Evolutionary conservation across 768 basidiomycete species (phyloP).

Genomic region (Grammothele lineata): DNA sequence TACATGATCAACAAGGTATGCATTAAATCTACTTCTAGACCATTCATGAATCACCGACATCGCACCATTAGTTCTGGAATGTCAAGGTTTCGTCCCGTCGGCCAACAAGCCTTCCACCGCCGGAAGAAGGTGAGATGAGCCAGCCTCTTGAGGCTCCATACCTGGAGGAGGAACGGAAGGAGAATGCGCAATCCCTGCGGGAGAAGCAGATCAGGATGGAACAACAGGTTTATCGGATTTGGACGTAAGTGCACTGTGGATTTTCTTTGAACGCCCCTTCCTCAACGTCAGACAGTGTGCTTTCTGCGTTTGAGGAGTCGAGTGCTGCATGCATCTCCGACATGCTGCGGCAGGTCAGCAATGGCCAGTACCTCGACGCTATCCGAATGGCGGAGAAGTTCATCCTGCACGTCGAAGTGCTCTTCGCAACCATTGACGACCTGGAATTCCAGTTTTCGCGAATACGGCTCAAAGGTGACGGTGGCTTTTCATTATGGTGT

Average conservation of each 20-base stretch:
- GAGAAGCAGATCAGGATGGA: constrained; percentile 95
- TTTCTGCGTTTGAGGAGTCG: constrained; percentile 98
- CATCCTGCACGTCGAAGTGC: constrained; percentile 95
- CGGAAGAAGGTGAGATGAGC: constrained; percentile 42
- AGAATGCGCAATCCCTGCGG: constrained; percentile 75
- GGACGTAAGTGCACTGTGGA: constrained; percentile 70
- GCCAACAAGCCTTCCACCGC: constrained; percentile 50
- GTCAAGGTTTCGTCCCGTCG: constrained; percentile 84
- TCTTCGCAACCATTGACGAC: constrained; percentile 97
- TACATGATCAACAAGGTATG: constrained; percentile 99
- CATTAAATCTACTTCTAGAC: constrained; percentile 88
- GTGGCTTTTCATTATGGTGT: neutral
- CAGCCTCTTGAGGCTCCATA: constrained; percentile 45
- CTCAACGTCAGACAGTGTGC: constrained; percentile 47
- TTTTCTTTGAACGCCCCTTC: constrained; percentile 2
- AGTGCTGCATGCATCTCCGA: constrained; percentile 98
- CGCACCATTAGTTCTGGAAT: constrained; percentile 84
- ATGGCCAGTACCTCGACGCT: constrained; percentile 92
- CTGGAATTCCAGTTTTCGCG: constrained; percentile 83
- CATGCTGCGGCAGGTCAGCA: constrained; percentile 97
- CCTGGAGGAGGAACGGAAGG: constrained; percentile 73
- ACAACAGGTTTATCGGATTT: constrained; percentile 95
- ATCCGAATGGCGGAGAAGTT: constrained; percentile 99
- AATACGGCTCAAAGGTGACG: constrained; percentile 79
- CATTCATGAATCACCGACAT: neutral